These are phyloP conservation scores for Rhododendron kiyosumense DNA, from an alignment of 148 eudicot genomes.

Conservation along the genomic window DNA sequence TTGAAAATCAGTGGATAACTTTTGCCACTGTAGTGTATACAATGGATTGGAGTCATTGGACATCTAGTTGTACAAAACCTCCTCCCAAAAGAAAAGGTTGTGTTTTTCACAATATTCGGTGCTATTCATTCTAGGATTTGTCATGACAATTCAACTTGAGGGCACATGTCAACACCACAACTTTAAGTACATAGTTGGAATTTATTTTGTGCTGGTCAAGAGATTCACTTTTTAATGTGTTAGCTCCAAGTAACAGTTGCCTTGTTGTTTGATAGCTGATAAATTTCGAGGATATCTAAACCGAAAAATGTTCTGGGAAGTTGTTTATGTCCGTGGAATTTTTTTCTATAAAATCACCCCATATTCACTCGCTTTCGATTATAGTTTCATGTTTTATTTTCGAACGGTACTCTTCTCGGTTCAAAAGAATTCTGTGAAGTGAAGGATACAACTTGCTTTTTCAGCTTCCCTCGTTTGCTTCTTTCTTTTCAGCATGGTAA, in stretches of 20 bases:
- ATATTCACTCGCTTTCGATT: neutral
- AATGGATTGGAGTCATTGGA: neutral
- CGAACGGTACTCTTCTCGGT: neutral
- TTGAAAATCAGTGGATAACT: neutral
- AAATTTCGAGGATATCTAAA: neutral
- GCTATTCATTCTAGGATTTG: neutral
- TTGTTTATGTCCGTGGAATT: neutral
- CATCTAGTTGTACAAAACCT: neutral
- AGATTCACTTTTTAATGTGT: neutral
- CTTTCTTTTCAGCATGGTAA: neutral
- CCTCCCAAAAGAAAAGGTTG: neutral
- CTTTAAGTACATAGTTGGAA: neutral
- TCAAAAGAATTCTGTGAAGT: neutral
- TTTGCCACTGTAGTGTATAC: neutral
- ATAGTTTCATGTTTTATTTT: neutral
- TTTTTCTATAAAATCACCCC: neutral
- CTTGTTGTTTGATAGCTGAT: neutral
- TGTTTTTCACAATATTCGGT: neutral
- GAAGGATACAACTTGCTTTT: neutral
- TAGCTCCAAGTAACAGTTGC: neutral
- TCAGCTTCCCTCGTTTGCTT: neutral
- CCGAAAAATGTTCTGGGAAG: neutral
- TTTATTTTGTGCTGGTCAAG: neutral
- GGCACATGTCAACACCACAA: neutral
- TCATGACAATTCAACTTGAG: neutral